Percentiles rank a stretch among this genome's conserved stretches.
Conservation (phyloP, 129 eudicot genomes). For the Solidago caesia region DNA sequence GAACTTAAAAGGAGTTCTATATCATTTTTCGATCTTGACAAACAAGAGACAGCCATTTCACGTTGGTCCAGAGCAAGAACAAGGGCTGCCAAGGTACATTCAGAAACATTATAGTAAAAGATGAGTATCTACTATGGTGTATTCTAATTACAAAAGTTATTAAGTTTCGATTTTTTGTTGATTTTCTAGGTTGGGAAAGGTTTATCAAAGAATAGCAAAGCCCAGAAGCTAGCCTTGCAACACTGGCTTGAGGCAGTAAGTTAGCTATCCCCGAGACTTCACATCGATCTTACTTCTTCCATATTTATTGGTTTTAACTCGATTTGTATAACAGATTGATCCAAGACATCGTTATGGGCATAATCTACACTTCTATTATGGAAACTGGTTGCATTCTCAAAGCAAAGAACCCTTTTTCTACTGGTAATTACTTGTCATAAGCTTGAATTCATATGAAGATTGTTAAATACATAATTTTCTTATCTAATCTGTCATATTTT, state of each 20-base stretch:
- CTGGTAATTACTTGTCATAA: constrained; percentile 53
- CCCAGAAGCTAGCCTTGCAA: constrained; percentile 89
- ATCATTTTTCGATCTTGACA: constrained; percentile 86
- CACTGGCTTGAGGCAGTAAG: constrained; percentile 99
- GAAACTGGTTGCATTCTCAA: constrained; percentile 75
- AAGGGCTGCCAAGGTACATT: constrained; percentile 88
- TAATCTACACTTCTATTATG: constrained; percentile 83
- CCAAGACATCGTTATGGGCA: constrained; percentile 99
- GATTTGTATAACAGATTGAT: constrained; percentile 63
- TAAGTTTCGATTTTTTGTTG: not conserved
- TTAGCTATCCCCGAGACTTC: constrained; percentile 4
- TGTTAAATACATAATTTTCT: not conserved
- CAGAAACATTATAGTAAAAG: not conserved
- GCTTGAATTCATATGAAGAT: not conserved
- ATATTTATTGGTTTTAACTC: not conserved
- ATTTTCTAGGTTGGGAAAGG: constrained; percentile 91
- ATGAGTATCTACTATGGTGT: not conserved
- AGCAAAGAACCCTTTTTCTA: constrained; percentile 96
- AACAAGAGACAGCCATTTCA: constrained; percentile 86
- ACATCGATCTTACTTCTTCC: not conserved
- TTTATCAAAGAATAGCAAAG: constrained; percentile 81
- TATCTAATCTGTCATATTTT: not conserved
- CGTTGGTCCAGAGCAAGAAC: constrained; percentile 98
- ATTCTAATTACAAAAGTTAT: not conserved
- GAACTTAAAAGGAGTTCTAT: constrained; percentile 85